phyloP scores from a whole-genome alignment of 2,329 filamentous ascomycete genomes.

The Colletotrichum spinosum region DNA sequence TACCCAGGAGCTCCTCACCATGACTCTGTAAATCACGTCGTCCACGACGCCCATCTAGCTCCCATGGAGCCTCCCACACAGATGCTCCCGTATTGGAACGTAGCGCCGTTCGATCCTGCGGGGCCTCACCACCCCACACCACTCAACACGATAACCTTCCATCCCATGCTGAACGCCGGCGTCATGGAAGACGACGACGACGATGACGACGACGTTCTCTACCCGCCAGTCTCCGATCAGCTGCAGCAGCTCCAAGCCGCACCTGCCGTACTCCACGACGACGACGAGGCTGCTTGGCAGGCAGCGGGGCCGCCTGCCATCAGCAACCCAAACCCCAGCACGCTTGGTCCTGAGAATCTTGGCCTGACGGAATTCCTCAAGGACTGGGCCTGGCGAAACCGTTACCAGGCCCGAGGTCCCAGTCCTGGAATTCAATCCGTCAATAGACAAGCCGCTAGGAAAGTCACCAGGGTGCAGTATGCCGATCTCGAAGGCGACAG shows the following conservation, averaged over 20 bases:
- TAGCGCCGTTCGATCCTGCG: slow-evolving; percentile 20
- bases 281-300: slow-evolving; percentile 32
- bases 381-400: slow-evolving; percentile 55
- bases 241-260: slow-evolving; percentile 27
- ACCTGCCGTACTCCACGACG: slow-evolving; percentile 1
- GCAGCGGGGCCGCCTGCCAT: slow-evolving; percentile 23
- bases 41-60: slow-evolving; percentile 6
- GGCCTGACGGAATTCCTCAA: slow-evolving; percentile 62
- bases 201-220: slow-evolving; percentile 15
- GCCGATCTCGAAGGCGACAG: slow-evolving; percentile 65
- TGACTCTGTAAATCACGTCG: not conserved
- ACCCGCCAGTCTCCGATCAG: slow-evolving; percentile 22
- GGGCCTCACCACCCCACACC: slow-evolving; percentile 28
- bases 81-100: slow-evolving; percentile 26
- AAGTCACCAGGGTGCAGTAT: slow-evolving; percentile 44
- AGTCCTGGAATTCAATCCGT: slow-evolving; percentile 48
- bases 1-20: slow-evolving; percentile 3
- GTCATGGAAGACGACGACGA: slow-evolving; percentile 30
- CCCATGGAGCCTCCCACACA: slow-evolving; percentile 24
- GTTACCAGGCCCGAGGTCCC: slow-evolving; percentile 35
- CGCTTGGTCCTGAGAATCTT: slow-evolving; percentile 62
- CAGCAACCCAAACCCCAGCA: slow-evolving; percentile 44
- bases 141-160: slow-evolving; percentile 30
- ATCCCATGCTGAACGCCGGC: slow-evolving; percentile 31
- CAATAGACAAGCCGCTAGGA: slow-evolving; percentile 44